A percentile compares a stretch with the other conserved stretches of the same genome.
These are phyloP conservation scores for Nidularia pulvinata DNA, from an alignment of 768 basidiomycete species.

Conservation along the genomic window DNA sequence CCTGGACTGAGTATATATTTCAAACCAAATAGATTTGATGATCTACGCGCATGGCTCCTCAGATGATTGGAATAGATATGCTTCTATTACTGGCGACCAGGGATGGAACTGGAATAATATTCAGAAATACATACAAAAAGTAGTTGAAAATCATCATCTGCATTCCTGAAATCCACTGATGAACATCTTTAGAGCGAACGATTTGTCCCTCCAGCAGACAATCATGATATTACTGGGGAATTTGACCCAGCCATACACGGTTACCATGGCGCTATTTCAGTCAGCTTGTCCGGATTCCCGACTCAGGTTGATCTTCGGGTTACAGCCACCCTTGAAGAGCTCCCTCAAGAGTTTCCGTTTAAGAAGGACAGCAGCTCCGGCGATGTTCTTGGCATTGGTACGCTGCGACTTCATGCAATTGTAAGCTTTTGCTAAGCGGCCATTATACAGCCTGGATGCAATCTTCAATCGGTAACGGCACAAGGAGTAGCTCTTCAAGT, in stretches of 20 bases:
- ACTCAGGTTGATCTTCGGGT: constrained; percentile 8
- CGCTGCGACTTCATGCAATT: not conserved
- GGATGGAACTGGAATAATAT: constrained; percentile 20
- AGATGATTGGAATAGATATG: constrained; percentile 14
- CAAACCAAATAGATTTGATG: no score
- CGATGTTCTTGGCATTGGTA: constrained; percentile 24
- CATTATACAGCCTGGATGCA: constrained; percentile 17
- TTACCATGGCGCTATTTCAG: constrained; percentile 2
- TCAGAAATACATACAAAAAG: constrained; percentile 10
- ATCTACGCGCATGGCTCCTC: constrained; percentile 13
- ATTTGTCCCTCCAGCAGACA: constrained; percentile 8
- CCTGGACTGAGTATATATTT: no score
- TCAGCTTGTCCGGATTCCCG: constrained; percentile 8
- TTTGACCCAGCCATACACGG: constrained; percentile 7
- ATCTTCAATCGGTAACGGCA: constrained; percentile 23
- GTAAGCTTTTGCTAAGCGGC: not conserved
- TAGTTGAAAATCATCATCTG: not conserved
- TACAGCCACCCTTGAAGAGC: constrained; percentile 24
- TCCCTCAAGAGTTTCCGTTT: constrained; percentile 28
- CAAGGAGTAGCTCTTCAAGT: constrained; percentile 32
- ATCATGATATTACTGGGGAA: constrained; percentile 9
- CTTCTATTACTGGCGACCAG: constrained; percentile 9
- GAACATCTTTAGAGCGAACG: constrained; percentile 8
- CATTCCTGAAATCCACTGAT: not conserved
- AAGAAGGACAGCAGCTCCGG: constrained; percentile 27